A percentile compares a stretch with the other conserved stretches of the same genome.
phyloP scores from a whole-genome alignment of 495 filamentous ascomycete species.

The Penicillium crystallinum region DNA sequence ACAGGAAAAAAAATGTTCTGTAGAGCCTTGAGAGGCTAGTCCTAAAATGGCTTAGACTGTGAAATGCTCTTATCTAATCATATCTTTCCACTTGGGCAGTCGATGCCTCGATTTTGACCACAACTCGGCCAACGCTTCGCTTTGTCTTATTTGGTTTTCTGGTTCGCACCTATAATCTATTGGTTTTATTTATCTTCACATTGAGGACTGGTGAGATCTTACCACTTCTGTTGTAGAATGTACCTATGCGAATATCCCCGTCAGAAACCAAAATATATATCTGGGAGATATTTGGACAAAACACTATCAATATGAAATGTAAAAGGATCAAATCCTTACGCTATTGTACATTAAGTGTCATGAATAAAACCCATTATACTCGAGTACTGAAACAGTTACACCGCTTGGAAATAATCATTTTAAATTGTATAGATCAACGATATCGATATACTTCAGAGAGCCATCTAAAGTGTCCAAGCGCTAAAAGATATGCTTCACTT shows the following conservation, averaged over 20 bases:
- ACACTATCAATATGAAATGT: no score
- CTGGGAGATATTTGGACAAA: no score
- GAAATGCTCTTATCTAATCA: constrained; percentile 40
- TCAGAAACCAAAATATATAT: neutral
- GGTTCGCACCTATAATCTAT: no score
- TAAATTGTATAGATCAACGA: neutral
- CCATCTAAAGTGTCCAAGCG: neutral
- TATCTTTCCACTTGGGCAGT: constrained; percentile 18
- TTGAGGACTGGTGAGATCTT: no score
- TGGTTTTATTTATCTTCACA: no score
- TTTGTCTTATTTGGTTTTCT: no score
- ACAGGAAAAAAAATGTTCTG: constrained; percentile 47
- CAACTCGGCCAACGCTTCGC: no score
- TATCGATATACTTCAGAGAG: neutral
- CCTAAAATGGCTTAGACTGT: constrained; percentile 27
- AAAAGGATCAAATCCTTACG: no score
- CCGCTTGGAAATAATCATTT: no score
- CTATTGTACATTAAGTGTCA: no score
- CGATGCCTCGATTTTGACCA: neutral
- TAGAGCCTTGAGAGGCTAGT: constrained; percentile 35
- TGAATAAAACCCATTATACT: no score
- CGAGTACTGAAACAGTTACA: no score
- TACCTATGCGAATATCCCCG: neutral
- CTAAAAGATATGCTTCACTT: neutral
- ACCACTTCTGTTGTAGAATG: neutral